Conservation (phyloP, 495 filamentous ascomycete genomes). For the Cairneyella variabilis region DNA sequence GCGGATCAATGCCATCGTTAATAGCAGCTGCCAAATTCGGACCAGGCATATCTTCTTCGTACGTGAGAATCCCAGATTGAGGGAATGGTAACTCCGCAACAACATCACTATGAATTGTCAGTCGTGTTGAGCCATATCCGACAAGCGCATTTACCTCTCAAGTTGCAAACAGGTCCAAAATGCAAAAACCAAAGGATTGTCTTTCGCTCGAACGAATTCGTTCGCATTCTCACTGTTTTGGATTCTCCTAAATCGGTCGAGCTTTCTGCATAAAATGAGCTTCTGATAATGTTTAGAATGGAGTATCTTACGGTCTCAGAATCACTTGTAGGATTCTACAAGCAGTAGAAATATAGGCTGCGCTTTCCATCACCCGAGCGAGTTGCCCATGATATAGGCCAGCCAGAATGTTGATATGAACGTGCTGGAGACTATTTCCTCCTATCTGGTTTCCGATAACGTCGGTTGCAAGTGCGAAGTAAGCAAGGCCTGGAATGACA, state of each 20-base stretch:
- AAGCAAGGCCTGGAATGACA: constrained; percentile 81
- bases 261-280: constrained; percentile 28
- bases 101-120: constrained; percentile 62
- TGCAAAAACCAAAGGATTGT: constrained; percentile 66
- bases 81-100: constrained; percentile 84
- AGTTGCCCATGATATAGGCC: constrained; percentile 87
- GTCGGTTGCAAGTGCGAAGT: constrained; percentile 79
- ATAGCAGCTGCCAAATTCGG: constrained; percentile 48
- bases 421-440: constrained; percentile 72
- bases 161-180: constrained; percentile 95
- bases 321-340: constrained; percentile 73
- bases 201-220: constrained; percentile 21
- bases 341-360: constrained; percentile 79
- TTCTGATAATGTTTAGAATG: not conserved
- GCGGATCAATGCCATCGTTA: constrained; percentile 38
- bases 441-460: constrained; percentile 82
- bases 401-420: constrained; percentile 81
- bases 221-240: not conserved
- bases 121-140: no score
- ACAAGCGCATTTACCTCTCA: constrained; percentile 63
- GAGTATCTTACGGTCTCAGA: constrained; percentile 61
- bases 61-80: constrained; percentile 71
- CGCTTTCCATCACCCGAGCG: constrained; percentile 83
- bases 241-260: constrained; percentile 30
- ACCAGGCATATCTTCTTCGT: constrained; percentile 63